A percentile compares a stretch with the other conserved stretches of the same genome.
phyloP scores from a whole-genome alignment of 2,329 filamentous ascomycete genomes.

The Elsinoe ampelina region DNA sequence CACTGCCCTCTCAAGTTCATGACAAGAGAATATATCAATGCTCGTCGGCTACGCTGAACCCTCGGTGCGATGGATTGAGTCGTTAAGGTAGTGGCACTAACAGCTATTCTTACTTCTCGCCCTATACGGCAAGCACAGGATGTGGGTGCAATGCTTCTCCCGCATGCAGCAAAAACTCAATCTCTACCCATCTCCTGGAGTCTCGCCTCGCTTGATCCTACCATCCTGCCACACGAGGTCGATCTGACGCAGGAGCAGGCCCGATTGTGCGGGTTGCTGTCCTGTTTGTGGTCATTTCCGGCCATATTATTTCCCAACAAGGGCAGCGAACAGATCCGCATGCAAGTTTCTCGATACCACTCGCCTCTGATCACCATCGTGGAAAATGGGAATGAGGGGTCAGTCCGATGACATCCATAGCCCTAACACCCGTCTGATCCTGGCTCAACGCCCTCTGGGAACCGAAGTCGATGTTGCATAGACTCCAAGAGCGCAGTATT shows the following conservation, averaged over 20 bases:
- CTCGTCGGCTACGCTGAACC: background rate
- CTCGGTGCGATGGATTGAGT: too few relatives aligned
- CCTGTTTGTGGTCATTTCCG: background rate
- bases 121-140: background rate
- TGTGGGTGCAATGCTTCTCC: background rate
- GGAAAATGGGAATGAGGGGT: background rate
- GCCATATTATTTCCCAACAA: background rate
- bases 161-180: background rate
- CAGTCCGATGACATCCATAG: background rate
- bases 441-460: background rate
- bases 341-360: background rate
- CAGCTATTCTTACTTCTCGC: background rate
- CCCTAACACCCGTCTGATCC: background rate
- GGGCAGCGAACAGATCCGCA: background rate
- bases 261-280: background rate
- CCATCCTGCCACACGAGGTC: background rate
- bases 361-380: background rate
- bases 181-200: slow-evolving; percentile 5
- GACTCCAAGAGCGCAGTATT: background rate
- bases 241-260: background rate
- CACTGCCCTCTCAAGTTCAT: background rate
- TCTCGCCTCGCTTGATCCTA: background rate
- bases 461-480: background rate
- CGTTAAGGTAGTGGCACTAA: too few relatives aligned
- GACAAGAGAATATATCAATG: background rate